Base-by-base conservation (phyloP, 129 eudicot species). In the Apium graveolens region DNA sequence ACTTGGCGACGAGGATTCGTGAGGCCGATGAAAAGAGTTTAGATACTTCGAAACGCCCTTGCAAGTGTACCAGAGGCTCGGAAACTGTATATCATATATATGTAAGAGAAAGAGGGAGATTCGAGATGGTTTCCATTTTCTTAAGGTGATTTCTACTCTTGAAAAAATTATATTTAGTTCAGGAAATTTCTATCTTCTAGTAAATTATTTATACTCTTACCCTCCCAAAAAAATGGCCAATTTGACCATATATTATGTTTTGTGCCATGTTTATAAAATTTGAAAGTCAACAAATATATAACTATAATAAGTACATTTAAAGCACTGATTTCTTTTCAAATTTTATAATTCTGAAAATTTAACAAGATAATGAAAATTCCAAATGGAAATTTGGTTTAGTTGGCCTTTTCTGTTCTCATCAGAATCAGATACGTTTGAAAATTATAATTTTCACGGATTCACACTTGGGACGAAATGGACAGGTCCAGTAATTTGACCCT, bases 21-120 rank as follows among this genome's bases (percentile, higher is more conserved):
- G 92, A 94, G 78, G 78, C 87, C 37, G 97, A 94, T 71, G 98
- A 94, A 82, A 77, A 79, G 71, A 78, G 72, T 29, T 65, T 78
- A 27, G 78, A 75, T 27, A 81, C 86, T 39, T 49, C 79, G 17
- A 91, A 94, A 77, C 97, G 98, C 41, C 98, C 97, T 76, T 94
- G 98, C 96, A 88, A 84, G 86, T 94, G 98, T 82, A 66, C 68
- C 78, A 82, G 85, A 78, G 98, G 93, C 81, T 34, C 79, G 5
- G 78, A 90, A 90, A 91, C 98, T 72, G 84, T 87, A 44, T 90
- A 91, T 81, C 98, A 91, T 79, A 57, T 94, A 20, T 94, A 85
- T 79, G 93, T 87, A 48, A 85, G 98, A 73, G 98, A 94, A 87
- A 88, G 98, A 81, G 98, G 98, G 79, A 91, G 96, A 80, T 91